These are phyloP conservation scores for Candida michaelii DNA, from an alignment of 805 yeast species.

Conservation along the genomic window DNA sequence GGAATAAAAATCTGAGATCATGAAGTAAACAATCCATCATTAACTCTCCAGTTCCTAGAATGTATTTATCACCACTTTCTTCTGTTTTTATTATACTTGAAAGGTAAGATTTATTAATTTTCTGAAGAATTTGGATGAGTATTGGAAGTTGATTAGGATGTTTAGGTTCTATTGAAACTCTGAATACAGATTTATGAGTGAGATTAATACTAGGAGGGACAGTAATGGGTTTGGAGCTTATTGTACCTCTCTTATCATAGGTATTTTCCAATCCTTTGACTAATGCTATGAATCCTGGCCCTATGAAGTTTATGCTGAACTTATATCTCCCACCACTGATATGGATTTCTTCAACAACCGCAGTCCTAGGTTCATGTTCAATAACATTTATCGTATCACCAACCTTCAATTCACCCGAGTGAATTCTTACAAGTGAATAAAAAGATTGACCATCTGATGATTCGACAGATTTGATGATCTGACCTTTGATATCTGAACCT, in stretches of 20 bases:
- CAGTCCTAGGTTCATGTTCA: conserved; percentile 54
- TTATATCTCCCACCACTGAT: conserved; percentile 73
- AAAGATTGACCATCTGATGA: conserved; percentile 52
- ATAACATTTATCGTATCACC: conserved; percentile 53
- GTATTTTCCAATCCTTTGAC: conserved; percentile 61
- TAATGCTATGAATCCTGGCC: conserved; percentile 68
- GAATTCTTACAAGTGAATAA: conserved; percentile 60
- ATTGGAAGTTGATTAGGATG: conserved; percentile 77
- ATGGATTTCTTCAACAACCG: conserved; percentile 42
- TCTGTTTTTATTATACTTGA: conserved; percentile 72
- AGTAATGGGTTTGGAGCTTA: no score
- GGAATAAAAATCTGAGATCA: conserved; percentile 66
- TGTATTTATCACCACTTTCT: conserved; percentile 83
- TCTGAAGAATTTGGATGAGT: conserved; percentile 67
- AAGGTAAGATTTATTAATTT: conserved; percentile 60
- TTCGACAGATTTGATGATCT: conserved; percentile 53
- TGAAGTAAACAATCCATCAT: conserved; percentile 81
- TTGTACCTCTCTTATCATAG: conserved; percentile 57
- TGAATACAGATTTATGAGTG: conserved; percentile 54
- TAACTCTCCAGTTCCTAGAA: conserved; percentile 83
- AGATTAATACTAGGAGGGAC: not conserved
- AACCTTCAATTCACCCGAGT: conserved; percentile 55
- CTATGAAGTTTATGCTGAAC: conserved; percentile 50
- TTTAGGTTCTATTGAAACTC: conserved; percentile 80
- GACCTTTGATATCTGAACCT: conserved; percentile 19